Evolutionary conservation across 768 basidiomycete species (phyloP).

Genomic region (Russula abietina): DNA sequence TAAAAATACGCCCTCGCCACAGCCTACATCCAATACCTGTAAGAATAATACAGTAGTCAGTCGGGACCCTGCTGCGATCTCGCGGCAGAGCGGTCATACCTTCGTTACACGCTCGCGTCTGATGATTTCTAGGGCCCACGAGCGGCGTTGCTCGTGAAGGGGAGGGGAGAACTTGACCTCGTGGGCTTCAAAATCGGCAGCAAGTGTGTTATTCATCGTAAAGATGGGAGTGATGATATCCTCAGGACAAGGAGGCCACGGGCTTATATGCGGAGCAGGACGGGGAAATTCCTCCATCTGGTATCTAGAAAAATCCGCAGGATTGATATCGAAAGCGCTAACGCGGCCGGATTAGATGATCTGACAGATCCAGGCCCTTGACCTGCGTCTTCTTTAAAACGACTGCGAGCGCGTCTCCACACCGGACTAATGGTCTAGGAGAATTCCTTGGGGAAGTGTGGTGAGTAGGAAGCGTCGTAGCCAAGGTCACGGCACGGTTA

Average conservation of each 20-base stretch:
- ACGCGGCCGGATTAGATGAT: neutral
- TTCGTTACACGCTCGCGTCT: slow-evolving; percentile 50
- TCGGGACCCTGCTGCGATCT: neutral
- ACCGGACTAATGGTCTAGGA: neutral
- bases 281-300: neutral
- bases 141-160: slow-evolving; percentile 58
- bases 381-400: neutral
- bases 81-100: slow-evolving; percentile 30
- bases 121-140: slow-evolving; percentile 63
- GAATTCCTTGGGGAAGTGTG: neutral
- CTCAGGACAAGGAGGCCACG: neutral
- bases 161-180: slow-evolving; percentile 64
- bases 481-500: neutral
- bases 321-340: slow-evolving; percentile 2
- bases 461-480: neutral
- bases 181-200: neutral
- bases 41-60: neutral
- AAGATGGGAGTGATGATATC: neutral
- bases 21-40: slow-evolving; percentile 78
- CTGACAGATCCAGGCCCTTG: slow-evolving; percentile 9
- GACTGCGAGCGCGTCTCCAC: neutral
- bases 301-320: neutral
- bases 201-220: slow-evolving; percentile 1
- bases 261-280: slow-evolving; percentile 9
- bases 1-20: slow-evolving; percentile 75